Evolutionary conservation across 768 basidiomycete species (phyloP).

Genomic region (Auricularia sp.): DNA sequence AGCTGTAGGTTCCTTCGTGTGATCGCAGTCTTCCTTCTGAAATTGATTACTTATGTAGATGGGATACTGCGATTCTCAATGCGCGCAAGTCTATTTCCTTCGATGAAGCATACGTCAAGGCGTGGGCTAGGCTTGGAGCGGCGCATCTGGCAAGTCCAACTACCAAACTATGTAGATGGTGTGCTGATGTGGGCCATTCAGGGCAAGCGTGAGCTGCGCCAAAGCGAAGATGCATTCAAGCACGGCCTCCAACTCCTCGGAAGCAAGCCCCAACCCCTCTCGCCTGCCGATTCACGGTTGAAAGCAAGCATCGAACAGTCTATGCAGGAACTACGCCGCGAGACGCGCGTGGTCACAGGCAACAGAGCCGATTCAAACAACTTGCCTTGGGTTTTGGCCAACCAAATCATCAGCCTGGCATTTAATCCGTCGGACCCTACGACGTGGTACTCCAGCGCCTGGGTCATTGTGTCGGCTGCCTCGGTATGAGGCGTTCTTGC

Average conservation of each 20-base stretch:
- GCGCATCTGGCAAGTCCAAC: neutral
- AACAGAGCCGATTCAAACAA: neutral
- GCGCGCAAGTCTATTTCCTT: neutral
- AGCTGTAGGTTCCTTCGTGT: neutral
- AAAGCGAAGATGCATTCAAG: neutral
- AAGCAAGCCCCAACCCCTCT: neutral
- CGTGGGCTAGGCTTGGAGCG: neutral
- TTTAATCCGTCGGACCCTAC: neutral
- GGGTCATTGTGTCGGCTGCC: neutral
- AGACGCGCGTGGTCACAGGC: neutral
- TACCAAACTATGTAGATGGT: neutral
- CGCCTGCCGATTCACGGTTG: neutral
- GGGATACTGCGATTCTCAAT: neutral
- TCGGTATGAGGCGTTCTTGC: neutral
- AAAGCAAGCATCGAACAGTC: neutral
- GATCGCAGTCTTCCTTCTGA: neutral
- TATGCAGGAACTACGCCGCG: neutral
- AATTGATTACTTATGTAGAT: neutral
- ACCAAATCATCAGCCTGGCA: neutral
- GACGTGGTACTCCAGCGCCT: neutral
- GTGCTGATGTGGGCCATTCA: neutral
- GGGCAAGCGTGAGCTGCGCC: neutral
- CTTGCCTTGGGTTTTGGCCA: neutral
- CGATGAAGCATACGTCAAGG: neutral
- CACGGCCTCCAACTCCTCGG: neutral